Base-by-base conservation (phyloP, 176 grass and related monocot genomes). In the Oryza rufipogon region DNA sequence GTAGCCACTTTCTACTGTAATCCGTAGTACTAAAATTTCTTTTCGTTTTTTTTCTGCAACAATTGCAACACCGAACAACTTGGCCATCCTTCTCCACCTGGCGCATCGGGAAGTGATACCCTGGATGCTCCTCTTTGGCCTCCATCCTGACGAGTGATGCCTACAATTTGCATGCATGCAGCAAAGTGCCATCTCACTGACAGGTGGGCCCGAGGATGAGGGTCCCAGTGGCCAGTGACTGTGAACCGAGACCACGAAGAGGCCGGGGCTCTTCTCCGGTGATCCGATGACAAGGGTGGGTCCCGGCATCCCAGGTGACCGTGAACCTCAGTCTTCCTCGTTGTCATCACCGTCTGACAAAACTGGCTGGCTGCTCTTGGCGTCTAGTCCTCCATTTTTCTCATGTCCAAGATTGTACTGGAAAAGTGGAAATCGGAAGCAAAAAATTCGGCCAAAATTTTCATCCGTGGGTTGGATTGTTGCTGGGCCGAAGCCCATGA, bases 121-220 rank as follows among this genome's bases (percentile, higher is more conserved):
- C 26, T 81, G 47, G 79, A 70, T 69, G 64, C 10, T 80, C 78
- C 25, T 34, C 78, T 22, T 49, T 80, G 63, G 63, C n/a, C 61
- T 68, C 61, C 78, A 68, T 65, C 15, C 64, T 20, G 78, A 51
- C 4, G 15, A 15, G 12, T 47, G 23, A 26, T 61, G 10, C 74
- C 68, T n/a, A 6, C 36, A 42, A 20, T 16, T 16, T 58, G 12
- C 52, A 47, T 28, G 36, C 65, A 38, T 39, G 28, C 17, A 42
- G 46, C 7, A 14, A 26, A 9, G 34, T 0, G 70, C 16, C 39
- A 48, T 22, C 14, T 13, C 80, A 7, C 85, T 63, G 74, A 15
- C 38, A 12, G 11, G 2, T 9, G 22, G 77, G 63, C 0, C 46
- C 47, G 11, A 14, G 6, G 0, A 11, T 11, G 20, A 2, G 38